Base-by-base conservation (phyloP, 345 rosid species). In the Gossypium thurberi region DNA sequence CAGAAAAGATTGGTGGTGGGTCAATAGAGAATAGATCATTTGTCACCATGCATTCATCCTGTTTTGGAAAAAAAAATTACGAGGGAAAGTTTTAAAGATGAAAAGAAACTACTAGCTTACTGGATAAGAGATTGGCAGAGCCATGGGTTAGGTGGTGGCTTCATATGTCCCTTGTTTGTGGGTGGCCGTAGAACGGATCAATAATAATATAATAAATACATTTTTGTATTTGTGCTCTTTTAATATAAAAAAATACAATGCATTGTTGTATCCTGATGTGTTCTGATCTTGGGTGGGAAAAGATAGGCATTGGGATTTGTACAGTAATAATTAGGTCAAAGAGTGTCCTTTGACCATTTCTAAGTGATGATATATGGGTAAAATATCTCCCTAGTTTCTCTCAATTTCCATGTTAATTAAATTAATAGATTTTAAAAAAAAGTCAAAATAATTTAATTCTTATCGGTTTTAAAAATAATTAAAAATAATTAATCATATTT, bases 241-340 rank as follows among this genome's bases (percentile, higher is more conserved):
- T 33, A 5, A 33, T 0, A 33, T 0, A 33, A 0, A 28, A 28
- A 51, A 51, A 17, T 21, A 5, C 56, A 17, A 51, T 14, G 56
- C 20, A 8, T 18, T 55, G 2, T 48, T 67, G 21, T 14, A 14
- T 25, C 13, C 2, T 7, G 17, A 10, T 23, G 37, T 37, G 57
- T 18, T 55, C 25, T 58, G 8, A 9, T 15, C 59, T 69, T 28
- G 44, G 15, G 59, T 69, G 46, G 4, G 46, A 51, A 69, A 69
- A 50, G 46, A 69, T 69, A 51, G 26, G 72, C 72, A 50, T 51
- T 50, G 60, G 72, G 72, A 69, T 28, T 69, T 69, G 25, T 17
- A 51, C 46, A 2, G 47, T 51, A 69, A 69, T 50, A 50, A 69
- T 69, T 69, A n/a, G 46, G 28, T 33, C 40, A 4, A 17, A 28